phyloP scores from a whole-genome alignment of 177 flowering plant species.

The Vitis hybrid region DNA sequence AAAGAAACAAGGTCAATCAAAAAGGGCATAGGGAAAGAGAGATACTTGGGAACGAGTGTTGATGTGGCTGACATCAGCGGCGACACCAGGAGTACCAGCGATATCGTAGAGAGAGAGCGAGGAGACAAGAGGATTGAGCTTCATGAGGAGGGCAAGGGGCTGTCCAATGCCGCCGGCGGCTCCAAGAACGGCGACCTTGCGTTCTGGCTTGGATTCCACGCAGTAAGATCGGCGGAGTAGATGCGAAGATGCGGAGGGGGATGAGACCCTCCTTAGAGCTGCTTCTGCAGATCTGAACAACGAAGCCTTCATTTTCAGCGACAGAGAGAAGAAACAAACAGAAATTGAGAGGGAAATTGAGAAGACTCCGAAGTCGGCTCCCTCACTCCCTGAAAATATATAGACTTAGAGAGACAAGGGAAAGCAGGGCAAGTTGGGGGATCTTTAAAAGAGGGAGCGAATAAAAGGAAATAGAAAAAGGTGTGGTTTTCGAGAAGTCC shows the following conservation, averaged over 20 bases:
- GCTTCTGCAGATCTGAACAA: constrained; percentile 30
- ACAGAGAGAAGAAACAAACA: not conserved
- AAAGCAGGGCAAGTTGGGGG: too few relatives aligned
- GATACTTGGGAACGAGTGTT: constrained; percentile 60
- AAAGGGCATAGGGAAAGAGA: not conserved
- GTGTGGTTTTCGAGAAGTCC: constrained; percentile 6
- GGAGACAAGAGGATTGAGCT: constrained; percentile 94
- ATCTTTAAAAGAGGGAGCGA: too few relatives aligned
- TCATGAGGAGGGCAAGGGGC: constrained; percentile 75
- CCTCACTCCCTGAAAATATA: too few relatives aligned
- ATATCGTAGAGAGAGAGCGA: constrained; percentile 89
- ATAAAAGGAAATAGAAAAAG: too few relatives aligned
- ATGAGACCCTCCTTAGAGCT: constrained; percentile 17
- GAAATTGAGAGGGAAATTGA: not conserved
- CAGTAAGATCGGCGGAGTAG: constrained; percentile 22
- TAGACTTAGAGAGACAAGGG: too few relatives aligned
- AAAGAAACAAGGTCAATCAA: not conserved
- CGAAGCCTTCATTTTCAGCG: constrained; percentile 28
- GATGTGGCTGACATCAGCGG: constrained; percentile 93
- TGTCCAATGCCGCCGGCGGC: constrained; percentile 56
- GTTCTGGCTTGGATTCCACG: constrained; percentile 28
- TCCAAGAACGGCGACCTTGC: constrained; percentile 51
- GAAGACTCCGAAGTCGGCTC: too few relatives aligned
- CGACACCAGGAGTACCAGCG: constrained; percentile 95
- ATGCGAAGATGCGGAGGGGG: constrained; percentile 9